Percentiles rank a stretch among this genome's conserved stretches.
Conservation (phyloP, 2,329 filamentous ascomycete species). For the Diaporthe destruens region DNA sequence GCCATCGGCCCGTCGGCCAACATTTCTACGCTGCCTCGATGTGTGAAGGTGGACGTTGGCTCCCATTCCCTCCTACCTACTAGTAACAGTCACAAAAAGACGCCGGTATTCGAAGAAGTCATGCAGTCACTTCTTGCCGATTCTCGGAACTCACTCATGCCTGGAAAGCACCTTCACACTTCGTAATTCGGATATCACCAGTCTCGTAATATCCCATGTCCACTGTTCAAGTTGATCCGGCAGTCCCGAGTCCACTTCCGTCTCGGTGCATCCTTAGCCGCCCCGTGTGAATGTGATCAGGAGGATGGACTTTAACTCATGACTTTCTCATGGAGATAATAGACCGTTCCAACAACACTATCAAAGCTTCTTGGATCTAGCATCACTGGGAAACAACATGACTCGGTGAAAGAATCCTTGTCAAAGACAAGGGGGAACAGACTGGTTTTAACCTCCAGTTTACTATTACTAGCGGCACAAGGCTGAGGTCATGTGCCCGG, state of each 20-base stretch:
- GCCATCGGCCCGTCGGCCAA: not conserved
- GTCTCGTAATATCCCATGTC: not conserved
- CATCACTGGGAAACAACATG: not conserved
- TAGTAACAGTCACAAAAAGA: not conserved
- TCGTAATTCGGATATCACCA: not conserved
- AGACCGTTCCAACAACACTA: not conserved
- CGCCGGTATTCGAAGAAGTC: not conserved
- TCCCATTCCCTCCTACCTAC: not conserved
- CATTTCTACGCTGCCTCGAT: not conserved
- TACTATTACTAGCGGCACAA: too few species aligned
- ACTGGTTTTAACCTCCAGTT: too few species aligned
- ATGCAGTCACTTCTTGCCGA: not conserved
- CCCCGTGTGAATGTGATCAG: not conserved
- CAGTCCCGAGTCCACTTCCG: not conserved
- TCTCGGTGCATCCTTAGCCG: not conserved
- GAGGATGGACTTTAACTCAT: not conserved
- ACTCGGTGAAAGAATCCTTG: not conserved
- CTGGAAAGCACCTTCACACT: not conserved
- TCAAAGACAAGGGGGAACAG: too few species aligned
- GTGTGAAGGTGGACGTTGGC: too few species aligned
- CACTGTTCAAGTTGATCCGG: too few species aligned
- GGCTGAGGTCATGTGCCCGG: too few species aligned
- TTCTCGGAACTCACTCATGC: not conserved
- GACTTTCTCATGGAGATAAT: not conserved
- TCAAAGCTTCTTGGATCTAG: not conserved